phyloP scores from a whole-genome alignment of 805 yeast genomes.

The Candida xiaguanensis region DNA sequence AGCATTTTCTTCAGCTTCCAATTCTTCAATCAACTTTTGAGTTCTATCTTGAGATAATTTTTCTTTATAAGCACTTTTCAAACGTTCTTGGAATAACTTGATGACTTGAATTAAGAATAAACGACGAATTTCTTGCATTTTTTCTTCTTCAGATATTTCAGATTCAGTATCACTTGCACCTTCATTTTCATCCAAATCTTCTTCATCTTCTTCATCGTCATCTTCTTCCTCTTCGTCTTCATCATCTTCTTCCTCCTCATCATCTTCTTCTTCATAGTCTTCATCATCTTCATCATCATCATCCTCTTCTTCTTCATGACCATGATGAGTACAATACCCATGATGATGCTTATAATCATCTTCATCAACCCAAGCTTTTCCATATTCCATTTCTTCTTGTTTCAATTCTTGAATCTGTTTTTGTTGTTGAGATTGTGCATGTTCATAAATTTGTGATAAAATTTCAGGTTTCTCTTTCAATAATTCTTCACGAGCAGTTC shows the following conservation, averaged over 20 bases:
- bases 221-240: slow-evolving; percentile 26
- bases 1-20: slow-evolving; percentile 65
- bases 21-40: slow-evolving; percentile 57
- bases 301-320: slow-evolving; percentile 14
- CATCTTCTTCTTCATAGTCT: slow-evolving; percentile 17
- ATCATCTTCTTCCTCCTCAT: slow-evolving; percentile 24
- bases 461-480: slow-evolving; percentile 14
- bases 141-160: slow-evolving; percentile 49
- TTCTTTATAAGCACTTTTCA: slow-evolving; percentile 74
- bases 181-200: slow-evolving; percentile 44
- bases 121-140: slow-evolving; percentile 74
- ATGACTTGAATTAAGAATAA: slow-evolving; percentile 79
- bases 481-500: slow-evolving; percentile 25
- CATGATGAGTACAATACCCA: slow-evolving; percentile 5
- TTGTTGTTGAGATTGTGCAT: slow-evolving; percentile 4
- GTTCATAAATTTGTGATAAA: slow-evolving; percentile 1
- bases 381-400: slow-evolving; percentile 3
- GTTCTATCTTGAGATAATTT: slow-evolving; percentile 75
- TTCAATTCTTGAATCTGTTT: slow-evolving; percentile 6
- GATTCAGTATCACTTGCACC: slow-evolving; percentile 29
- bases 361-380: slow-evolving; percentile 14
- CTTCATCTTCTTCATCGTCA: slow-evolving; percentile 25
- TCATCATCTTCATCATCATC: slow-evolving; percentile 18
- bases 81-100: slow-evolving; percentile 67
- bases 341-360: slow-evolving; percentile 13